Evolutionary conservation across 495 filamentous ascomycete species (phyloP).

Genomic region (Neurospora cerealis): DNA sequence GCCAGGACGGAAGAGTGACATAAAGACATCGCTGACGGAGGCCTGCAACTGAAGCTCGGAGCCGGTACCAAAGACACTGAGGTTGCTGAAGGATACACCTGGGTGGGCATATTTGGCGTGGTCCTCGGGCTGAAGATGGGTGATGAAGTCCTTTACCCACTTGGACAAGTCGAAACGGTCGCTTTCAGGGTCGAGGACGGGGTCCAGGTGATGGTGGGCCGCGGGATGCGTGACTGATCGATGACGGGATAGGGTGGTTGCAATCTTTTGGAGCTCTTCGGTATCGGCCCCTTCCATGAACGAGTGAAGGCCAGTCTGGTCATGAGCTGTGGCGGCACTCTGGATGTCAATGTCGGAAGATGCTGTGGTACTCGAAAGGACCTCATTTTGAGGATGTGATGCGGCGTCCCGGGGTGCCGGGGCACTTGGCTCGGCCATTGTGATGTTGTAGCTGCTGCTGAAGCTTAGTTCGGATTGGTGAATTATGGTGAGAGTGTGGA

Average conservation of each 20-base stretch:
- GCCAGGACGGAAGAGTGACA: conserved; percentile 37
- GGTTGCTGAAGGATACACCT: conserved; percentile 40
- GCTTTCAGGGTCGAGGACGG: conserved; percentile 13
- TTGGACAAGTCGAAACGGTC: conserved; percentile 13
- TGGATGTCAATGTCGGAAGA: not conserved
- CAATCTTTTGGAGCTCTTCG: conserved; percentile 15
- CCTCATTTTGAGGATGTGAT: not conserved
- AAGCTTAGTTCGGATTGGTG: not conserved
- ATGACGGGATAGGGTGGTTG: conserved; percentile 15
- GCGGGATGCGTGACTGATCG: too few relatives aligned
- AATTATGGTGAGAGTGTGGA: not conserved
- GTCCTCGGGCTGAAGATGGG: conserved; percentile 15
- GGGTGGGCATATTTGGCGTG: conserved; percentile 1
- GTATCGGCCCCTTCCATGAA: conserved; percentile 10
- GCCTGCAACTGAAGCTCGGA: conserved; percentile 46
- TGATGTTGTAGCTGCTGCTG: not conserved
- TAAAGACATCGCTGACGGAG: too few relatives aligned
- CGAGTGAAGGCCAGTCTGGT: too few relatives aligned
- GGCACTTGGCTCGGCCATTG: not conserved
- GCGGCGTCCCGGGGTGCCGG: not conserved
- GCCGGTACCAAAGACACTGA: conserved; percentile 46
- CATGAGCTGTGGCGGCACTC: not conserved
- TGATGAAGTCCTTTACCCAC: conserved; percentile 15
- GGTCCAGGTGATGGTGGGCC: not conserved
- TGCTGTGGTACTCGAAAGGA: not conserved